Evolutionary conservation across 768 basidiomycete species (phyloP).

Genomic region (Phylloporus rhodoxanthus): DNA sequence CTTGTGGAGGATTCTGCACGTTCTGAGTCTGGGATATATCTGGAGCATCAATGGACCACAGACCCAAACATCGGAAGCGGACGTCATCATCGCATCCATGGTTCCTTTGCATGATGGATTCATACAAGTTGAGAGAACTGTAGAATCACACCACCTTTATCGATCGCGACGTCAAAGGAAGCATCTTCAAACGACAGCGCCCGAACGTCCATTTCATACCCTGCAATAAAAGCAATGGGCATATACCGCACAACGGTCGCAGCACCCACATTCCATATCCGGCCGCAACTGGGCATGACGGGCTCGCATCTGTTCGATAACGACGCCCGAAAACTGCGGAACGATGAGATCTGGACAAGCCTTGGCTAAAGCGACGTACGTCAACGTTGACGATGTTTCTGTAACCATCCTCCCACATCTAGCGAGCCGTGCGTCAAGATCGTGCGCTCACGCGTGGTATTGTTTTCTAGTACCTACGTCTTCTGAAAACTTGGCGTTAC

Average conservation of each 20-base stretch:
- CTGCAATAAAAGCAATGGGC: conserved; percentile 31
- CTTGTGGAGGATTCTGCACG: conserved; percentile 63
- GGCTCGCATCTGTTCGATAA: conserved; percentile 68
- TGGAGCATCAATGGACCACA: conserved; percentile 8
- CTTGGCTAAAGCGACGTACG: conserved; percentile 34
- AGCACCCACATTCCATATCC: conserved; percentile 62
- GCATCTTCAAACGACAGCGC: conserved; percentile 50
- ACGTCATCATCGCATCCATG: conserved; percentile 88
- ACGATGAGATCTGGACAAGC: not conserved
- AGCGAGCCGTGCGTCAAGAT: conserved; percentile 4
- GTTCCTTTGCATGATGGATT: conserved; percentile 41
- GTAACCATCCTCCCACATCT: conserved; percentile 90
- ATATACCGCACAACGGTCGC: not conserved
- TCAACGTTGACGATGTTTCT: conserved; percentile 74
- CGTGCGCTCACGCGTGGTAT: not conserved
- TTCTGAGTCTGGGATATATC: conserved; percentile 1
- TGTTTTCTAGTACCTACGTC: conserved; percentile 39
- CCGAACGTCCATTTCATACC: conserved; percentile 83
- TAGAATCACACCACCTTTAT: conserved; percentile 53
- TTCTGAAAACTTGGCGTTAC: conserved; percentile 76
- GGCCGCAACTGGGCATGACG: conserved; percentile 47
- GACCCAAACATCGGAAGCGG: conserved; percentile 80
- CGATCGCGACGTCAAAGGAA: conserved; percentile 75
- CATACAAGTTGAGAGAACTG: not conserved
- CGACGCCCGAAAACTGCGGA: conserved; percentile 62